Conservation (phyloP, 2,329 filamentous ascomycete species). For the Hypomyces rosellus region DNA sequence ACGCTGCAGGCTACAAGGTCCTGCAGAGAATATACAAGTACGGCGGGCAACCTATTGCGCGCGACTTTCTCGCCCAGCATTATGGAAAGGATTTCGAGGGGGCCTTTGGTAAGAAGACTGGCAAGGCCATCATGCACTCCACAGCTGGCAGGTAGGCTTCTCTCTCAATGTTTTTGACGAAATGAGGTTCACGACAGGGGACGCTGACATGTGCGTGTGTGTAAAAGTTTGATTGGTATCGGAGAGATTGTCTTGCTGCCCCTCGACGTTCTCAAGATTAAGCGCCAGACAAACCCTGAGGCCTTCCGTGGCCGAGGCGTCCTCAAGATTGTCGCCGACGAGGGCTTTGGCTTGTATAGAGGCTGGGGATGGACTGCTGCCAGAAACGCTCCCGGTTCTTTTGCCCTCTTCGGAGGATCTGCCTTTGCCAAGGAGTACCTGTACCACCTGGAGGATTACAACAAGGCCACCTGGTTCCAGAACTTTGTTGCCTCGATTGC, state of each 20-base stretch:
- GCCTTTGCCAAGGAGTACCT: constrained; percentile 97
- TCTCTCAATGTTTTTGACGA: neutral
- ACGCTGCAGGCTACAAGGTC: constrained; percentile 96
- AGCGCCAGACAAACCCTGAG: constrained; percentile 98
- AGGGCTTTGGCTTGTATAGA: constrained; percentile 92
- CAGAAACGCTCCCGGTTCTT: constrained; percentile 92
- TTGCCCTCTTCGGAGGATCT: constrained; percentile 94
- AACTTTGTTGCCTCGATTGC: constrained; percentile 97
- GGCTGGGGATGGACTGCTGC: constrained; percentile 98
- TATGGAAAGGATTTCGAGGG: constrained; percentile 78
- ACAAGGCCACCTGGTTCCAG: constrained; percentile 86
- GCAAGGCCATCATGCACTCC: constrained; percentile 97
- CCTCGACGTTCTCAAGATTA: constrained; percentile 97
- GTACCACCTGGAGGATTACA: constrained; percentile 87
- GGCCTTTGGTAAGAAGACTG: constrained; percentile 91
- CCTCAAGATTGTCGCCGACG: constrained; percentile 81
- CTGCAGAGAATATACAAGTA: constrained; percentile 98
- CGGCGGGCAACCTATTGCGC: constrained; percentile 89
- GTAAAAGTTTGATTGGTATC: constrained; percentile 77
- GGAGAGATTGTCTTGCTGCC: constrained; percentile 94
- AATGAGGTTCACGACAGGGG: neutral
- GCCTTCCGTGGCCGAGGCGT: constrained; percentile 93
- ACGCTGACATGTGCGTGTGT: neutral
- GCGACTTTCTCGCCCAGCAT: constrained; percentile 78
- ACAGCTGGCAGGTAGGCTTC: constrained; percentile 71